These are phyloP conservation scores for Nepenthes gracilis DNA, from an alignment of 148 eudicot genomes.

Conservation along the genomic window DNA sequence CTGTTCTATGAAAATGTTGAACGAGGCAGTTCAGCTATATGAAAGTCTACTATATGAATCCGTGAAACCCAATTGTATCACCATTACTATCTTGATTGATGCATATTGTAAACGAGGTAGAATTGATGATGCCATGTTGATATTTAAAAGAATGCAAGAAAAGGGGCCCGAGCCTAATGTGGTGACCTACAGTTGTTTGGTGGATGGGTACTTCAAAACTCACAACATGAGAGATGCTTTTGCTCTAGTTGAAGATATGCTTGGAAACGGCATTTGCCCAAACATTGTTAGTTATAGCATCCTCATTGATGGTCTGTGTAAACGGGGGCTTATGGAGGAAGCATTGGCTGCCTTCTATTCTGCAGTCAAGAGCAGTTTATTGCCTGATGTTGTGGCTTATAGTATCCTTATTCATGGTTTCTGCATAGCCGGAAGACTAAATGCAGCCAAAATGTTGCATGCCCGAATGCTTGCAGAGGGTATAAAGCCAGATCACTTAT, in stretches of 20 bases:
- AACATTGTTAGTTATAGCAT: constrained; percentile 56
- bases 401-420: constrained; percentile 48
- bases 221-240: constrained; percentile 22
- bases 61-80: constrained; percentile 28
- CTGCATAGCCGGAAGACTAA: constrained; percentile 35
- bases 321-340: constrained; percentile 38
- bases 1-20: constrained; percentile 30
- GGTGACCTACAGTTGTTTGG: constrained; percentile 50
- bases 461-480: constrained; percentile 31
- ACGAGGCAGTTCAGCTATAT: constrained; percentile 35
- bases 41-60: constrained; percentile 19
- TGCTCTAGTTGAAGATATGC: constrained; percentile 45
- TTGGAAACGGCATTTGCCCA: constrained; percentile 24
- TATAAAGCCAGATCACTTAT: constrained; percentile 25
- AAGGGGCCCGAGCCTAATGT: constrained; percentile 36
- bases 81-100: constrained; percentile 38
- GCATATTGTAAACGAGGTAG: constrained; percentile 45
- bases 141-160: constrained; percentile 33
- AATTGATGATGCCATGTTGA: constrained; percentile 30
- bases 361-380: constrained; percentile 27
- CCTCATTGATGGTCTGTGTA: constrained; percentile 58
- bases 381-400: constrained; percentile 51
- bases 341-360: constrained; percentile 24
- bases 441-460: constrained; percentile 26
- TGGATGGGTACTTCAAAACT: constrained; percentile 40